Evolutionary conservation across 2,329 filamentous ascomycete species (phyloP), one percentile per base, ranked within the genome.

Genomic region (Chaetomiaceae sp.): DNA sequence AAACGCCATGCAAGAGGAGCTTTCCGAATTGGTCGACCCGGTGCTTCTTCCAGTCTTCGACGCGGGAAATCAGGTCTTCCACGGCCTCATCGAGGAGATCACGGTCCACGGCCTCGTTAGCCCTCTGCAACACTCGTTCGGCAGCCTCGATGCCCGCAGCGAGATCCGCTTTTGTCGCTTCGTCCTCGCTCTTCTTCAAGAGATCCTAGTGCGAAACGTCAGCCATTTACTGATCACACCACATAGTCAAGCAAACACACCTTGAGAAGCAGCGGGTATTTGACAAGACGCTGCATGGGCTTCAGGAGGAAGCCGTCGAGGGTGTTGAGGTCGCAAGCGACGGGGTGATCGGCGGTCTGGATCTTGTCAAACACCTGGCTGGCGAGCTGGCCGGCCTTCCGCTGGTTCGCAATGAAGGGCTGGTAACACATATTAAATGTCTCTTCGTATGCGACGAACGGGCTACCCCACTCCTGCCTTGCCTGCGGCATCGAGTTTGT

Each of bases 41-140:
- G 67, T 97, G 89, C 48, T 87, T 89, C 71, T 96, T 97, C 94
- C 94, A 99, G 68, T 99, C 94, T 65, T 97, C 94, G 1, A 99
- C 92, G 47, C 94, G 80, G 50, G 73, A 74, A 55, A 87, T 84
- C 23, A 99, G 78, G 55, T 97, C 94, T 56, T 88, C 83, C 9
- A 96, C 76, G 6, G 91, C 91, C 65, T 94, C 88, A 45, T 87
- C 82, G 48, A 95, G 79, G 47, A 96, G 81, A 66, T 96, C 90
- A 46, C 88, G 86, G 66, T 95, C 88, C 40, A 99, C 90, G 4
- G 91, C 92, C 54, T 91, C 87, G 67, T 97, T 96, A 5, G 92
- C 92, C 62, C 89, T 86, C 58, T 85, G 82, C 27, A 97, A 77
- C 0, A 96, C 88, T 47, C 87, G 80, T 61, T 91, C 88, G 6